A percentile compares a stretch with the other conserved stretches of the same genome.
Conservation (phyloP, 495 filamentous ascomycete species). For the Hypomontagnella monticulosa region DNA sequence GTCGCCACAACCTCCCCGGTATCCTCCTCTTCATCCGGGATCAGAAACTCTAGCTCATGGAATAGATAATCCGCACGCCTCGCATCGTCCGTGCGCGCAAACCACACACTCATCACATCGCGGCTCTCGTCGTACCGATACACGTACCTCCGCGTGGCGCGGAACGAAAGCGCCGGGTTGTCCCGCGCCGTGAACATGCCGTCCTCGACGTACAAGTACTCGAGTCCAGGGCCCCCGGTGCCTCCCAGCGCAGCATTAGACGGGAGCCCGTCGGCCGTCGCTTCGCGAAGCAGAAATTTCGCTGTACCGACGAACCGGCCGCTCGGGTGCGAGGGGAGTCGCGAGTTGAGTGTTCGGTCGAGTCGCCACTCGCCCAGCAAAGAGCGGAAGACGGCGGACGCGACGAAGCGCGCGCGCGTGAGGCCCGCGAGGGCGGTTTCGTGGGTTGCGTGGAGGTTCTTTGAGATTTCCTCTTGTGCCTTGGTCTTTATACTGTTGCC, state of each 20-base stretch:
- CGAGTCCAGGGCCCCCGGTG: constrained; percentile 44
- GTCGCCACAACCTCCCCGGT: not conserved
- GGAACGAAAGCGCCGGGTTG: constrained; percentile 53
- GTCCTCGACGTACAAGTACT: constrained; percentile 74
- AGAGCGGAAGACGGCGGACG: constrained; percentile 74
- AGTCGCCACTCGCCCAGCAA: constrained; percentile 78
- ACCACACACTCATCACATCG: constrained; percentile 73
- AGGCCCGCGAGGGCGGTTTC: constrained; percentile 47
- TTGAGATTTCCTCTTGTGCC: constrained; percentile 31
- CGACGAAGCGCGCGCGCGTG: constrained; percentile 57
- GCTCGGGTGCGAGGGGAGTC: constrained; percentile 61
- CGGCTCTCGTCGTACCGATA: constrained; percentile 66
- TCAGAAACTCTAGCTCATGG: constrained; percentile 62
- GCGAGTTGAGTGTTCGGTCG: constrained; percentile 58
- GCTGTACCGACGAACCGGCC: constrained; percentile 70
- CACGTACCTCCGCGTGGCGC: constrained; percentile 61
- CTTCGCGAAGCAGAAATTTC: constrained; percentile 67
- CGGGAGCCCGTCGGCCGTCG: constrained; percentile 59
- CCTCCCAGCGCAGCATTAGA: constrained; percentile 21
- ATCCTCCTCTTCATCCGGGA: constrained; percentile 28
- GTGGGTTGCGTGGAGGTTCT: constrained; percentile 49
- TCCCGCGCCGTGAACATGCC: constrained; percentile 64
- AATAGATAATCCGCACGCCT: constrained; percentile 72
- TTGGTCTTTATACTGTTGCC: constrained; percentile 7
- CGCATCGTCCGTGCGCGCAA: constrained; percentile 66